These are phyloP conservation scores for Anisodus acutangulus DNA, from an alignment of 257 asterid species.

Conservation along the genomic window DNA sequence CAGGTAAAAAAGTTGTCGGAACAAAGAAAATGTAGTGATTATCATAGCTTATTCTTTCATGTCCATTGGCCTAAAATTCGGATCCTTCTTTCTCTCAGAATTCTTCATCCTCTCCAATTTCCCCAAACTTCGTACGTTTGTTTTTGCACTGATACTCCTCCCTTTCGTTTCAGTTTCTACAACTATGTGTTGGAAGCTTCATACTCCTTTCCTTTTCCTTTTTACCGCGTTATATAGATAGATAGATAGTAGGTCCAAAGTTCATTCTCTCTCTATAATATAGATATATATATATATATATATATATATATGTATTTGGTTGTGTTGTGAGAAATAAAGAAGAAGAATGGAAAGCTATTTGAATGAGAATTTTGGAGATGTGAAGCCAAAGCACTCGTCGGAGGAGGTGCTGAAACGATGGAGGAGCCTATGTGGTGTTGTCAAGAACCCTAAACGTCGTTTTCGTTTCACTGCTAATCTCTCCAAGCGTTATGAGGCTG, in stretches of 20 bases:
- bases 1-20: neutral
- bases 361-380: constrained; percentile 35
- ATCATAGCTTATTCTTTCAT: constrained; percentile 11
- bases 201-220: neutral
- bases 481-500: constrained; percentile 35
- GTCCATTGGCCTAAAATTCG: constrained; percentile 14
- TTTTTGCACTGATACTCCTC: neutral
- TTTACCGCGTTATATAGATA: neutral
- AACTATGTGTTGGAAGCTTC: constrained; percentile 6
- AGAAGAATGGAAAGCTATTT: constrained; percentile 28
- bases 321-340: neutral
- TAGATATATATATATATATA: no score
- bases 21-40: neutral
- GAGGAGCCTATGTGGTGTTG: constrained; percentile 30
- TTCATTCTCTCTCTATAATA: no score
- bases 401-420: constrained; percentile 34
- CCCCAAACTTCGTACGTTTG: constrained; percentile 1
- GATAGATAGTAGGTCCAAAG: no score
- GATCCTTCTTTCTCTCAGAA: neutral
- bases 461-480: constrained; percentile 37
- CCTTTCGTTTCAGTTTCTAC: neutral
- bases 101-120: neutral
- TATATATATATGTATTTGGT: neutral
- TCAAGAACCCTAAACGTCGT: constrained; percentile 34
- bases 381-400: constrained; percentile 31